Base-by-base conservation (phyloP, 2,329 filamentous ascomycete genomes). In the Sphaerostilbella broomeana region DNA sequence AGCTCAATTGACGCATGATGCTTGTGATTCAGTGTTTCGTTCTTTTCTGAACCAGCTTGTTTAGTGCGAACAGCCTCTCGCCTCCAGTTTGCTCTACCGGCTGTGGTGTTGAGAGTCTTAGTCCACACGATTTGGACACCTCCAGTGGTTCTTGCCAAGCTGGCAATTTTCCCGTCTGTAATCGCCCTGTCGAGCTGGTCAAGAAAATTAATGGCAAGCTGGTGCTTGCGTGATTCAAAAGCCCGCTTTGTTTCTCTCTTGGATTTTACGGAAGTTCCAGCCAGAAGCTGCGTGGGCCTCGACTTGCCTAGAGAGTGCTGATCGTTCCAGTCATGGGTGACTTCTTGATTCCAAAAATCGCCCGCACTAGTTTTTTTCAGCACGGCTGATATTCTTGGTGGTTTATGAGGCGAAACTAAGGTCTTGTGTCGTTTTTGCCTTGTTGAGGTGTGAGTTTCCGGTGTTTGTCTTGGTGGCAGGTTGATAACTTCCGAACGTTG, bases 1-100 rank as follows among this genome's bases (percentile, higher is more conserved):
- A 97, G 76, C 57, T 97, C 89, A 54, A 97, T 95, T 12, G 72
- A 78, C 8, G 86, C 87, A 58, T 90, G 79, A 49, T 75, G 72
- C 13, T 64, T 63, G 49, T 70, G 57, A 10, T 51, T 57, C 22
- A 55, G 47, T 8, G 48, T 55, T 3, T 53, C 48, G 12, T 52
- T 16, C 3, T 16, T 52, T 9, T 48, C 45, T 12, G 51, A 53
- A 15, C 50, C 55, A 2, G 38, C 37, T 19, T 49, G 35, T 38
- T 53, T 56, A 35, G 56, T 57, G 47, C 62, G 64, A 11, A 70
- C 58, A 10, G 70, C 73, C 52, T 81, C 79, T 16, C 76, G 71
- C 48, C 73, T 78, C 82, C 83, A 87, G 51, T 77, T 81, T 19
- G 84, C 84, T 27, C 83, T 72, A 0, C 86, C 86, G 11, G 86